Conservation (phyloP, 345 rosid genomes). For the Ricinus communis region DNA sequence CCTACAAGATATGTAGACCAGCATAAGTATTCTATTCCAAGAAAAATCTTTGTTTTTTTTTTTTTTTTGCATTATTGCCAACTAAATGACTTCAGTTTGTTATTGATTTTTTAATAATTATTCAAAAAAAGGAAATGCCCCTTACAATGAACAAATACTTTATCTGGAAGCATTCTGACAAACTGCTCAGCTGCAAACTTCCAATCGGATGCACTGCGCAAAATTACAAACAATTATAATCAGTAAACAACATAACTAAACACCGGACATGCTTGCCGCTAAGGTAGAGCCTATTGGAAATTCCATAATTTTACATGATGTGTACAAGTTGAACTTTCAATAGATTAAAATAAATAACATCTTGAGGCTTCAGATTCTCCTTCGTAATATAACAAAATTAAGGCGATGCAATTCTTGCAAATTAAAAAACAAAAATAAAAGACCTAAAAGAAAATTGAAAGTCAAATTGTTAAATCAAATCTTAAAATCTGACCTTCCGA, state of each 20-base stretch:
- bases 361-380: neutral
- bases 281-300: too few species aligned
- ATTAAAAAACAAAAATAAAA: neutral
- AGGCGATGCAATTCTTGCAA: neutral
- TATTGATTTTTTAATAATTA: neutral
- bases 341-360: neutral
- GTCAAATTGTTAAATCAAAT: neutral
- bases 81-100: neutral
- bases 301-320: too few species aligned
- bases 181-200: slow-evolving; percentile 89
- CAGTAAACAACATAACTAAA: neutral
- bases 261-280: neutral
- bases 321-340: neutral
- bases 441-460: neutral
- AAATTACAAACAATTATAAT: slow-evolving; percentile 7
- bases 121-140: neutral
- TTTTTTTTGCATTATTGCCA: neutral
- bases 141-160: slow-evolving; percentile 90
- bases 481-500: slow-evolving; percentile 61
- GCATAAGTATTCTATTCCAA: slow-evolving; percentile 1
- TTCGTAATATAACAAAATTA: neutral
- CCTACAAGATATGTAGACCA: slow-evolving; percentile 43
- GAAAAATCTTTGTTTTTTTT: neutral
- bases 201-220: slow-evolving; percentile 82
- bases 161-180: slow-evolving; percentile 69